Percentiles rank a stretch among this genome's conserved stretches.
Conservation (phyloP, 257 asterid species). For the Penstemon davidsonii region DNA sequence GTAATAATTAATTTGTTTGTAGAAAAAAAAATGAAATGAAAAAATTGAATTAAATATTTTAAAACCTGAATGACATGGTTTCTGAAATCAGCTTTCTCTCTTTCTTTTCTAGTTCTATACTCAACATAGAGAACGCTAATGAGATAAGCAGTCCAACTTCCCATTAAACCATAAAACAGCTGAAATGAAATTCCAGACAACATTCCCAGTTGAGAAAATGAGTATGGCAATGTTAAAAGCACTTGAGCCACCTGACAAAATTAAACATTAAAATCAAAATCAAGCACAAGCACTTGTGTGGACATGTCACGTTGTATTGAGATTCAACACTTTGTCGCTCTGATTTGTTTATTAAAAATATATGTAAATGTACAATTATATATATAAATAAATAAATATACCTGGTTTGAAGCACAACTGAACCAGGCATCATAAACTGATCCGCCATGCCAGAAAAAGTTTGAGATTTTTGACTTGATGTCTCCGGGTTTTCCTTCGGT, state of each 20-base stretch:
- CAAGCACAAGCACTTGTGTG: too few species aligned
- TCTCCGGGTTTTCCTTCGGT: conserved; percentile 23
- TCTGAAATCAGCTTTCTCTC: conserved; percentile 45
- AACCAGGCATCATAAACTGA: conserved; percentile 51
- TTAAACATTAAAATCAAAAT: neutral
- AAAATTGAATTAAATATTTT: too few species aligned
- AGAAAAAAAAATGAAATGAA: too few species aligned
- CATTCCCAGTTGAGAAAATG: conserved; percentile 47
- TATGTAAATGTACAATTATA: too few species aligned
- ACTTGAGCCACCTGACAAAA: conserved; percentile 43
- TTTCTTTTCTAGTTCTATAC: conserved; percentile 44
- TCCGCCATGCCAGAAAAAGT: conserved; percentile 49
- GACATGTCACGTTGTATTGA: too few species aligned
- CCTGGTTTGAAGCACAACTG: conserved; percentile 34
- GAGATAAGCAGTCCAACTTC: conserved; percentile 47
- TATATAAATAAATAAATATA: neutral
- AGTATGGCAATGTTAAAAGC: conserved; percentile 41
- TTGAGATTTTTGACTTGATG: conserved; percentile 33
- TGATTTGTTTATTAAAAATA: too few species aligned
- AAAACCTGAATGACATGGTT: conserved; percentile 47
- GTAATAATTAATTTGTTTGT: too few species aligned
- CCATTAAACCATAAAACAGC: conserved; percentile 43
- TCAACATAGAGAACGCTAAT: conserved; percentile 42
- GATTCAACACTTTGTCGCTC: too few species aligned
- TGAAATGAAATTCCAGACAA: conserved; percentile 39